phyloP scores from a whole-genome alignment of 495 filamentous ascomycete genomes.

The Tuber aestivum region DNA sequence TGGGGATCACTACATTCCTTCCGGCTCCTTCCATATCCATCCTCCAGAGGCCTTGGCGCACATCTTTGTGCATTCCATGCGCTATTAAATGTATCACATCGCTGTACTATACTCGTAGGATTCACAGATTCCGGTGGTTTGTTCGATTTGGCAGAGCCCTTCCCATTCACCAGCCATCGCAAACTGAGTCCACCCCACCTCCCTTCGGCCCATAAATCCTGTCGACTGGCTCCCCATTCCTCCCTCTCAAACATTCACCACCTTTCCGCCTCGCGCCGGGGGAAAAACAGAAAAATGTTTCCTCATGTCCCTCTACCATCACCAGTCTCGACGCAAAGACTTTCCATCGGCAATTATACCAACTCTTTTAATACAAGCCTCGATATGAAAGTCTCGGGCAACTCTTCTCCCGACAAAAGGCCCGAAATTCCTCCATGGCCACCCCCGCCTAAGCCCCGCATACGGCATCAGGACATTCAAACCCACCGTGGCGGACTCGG shows the following conservation, averaged over 20 bases:
- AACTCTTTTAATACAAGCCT: neutral
- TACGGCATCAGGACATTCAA: conserved; percentile 3
- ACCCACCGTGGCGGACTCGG: neutral
- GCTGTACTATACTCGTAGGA: neutral
- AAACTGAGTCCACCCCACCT: neutral
- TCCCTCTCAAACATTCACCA: neutral
- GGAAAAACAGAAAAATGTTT: neutral
- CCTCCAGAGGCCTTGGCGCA: neutral
- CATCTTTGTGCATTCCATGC: neutral
- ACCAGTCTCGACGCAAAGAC: neutral
- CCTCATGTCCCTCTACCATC: neutral
- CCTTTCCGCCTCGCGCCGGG: neutral
- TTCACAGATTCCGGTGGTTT: neutral
- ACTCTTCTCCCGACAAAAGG: neutral
- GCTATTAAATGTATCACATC: neutral
- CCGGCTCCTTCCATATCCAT: neutral
- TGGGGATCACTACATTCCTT: neutral
- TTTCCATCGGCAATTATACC: neutral
- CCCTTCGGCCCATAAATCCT: neutral
- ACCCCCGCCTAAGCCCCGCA: conserved; percentile 1
- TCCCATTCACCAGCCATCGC: neutral
- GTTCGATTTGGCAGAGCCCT: neutral
- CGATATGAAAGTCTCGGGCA: neutral
- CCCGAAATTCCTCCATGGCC: neutral
- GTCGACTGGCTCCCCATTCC: neutral